Conservation (phyloP, 2,329 filamentous ascomycete genomes). For the Colletotrichum lini region DNA sequence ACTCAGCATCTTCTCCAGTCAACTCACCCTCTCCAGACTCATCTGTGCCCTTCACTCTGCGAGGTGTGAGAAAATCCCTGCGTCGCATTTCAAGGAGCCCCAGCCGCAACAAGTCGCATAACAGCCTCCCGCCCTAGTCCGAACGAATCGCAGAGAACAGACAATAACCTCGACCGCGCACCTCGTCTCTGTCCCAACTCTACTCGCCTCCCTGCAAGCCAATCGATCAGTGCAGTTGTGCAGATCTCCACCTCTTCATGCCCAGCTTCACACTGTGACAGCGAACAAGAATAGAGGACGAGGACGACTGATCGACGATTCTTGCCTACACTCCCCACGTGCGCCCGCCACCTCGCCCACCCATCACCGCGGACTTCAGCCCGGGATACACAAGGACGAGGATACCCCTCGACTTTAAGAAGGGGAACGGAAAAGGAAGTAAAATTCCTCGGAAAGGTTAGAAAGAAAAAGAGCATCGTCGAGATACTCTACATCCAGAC, state of each 20-base stretch:
- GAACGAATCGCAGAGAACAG: neutral
- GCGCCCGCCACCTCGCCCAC: slow-evolving; percentile 21
- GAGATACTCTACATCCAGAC: neutral
- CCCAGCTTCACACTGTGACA: slow-evolving; percentile 18
- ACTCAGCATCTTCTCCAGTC: neutral
- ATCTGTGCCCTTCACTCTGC: neutral
- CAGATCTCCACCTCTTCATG: slow-evolving; percentile 16
- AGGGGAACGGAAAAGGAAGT: slow-evolving; percentile 1
- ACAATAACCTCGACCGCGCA: neutral
- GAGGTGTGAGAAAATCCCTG: neutral
- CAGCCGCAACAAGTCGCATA: neutral
- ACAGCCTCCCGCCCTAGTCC: neutral
- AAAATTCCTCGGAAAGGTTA: neutral
- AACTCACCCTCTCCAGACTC: neutral
- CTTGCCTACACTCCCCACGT: slow-evolving; percentile 37
- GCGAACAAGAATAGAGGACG: slow-evolving; percentile 25
- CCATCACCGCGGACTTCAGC: slow-evolving; percentile 21
- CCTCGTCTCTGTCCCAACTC: neutral
- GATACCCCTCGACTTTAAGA: neutral
- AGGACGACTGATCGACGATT: slow-evolving; percentile 34
- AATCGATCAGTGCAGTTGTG: slow-evolving; percentile 17
- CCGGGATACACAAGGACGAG: slow-evolving; percentile 6
- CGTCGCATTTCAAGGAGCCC: neutral
- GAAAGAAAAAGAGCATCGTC: slow-evolving; percentile 5
- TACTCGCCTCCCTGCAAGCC: slow-evolving; percentile 5